A percentile compares a stretch with the other conserved stretches of the same genome.
Conservation (phyloP, 306 rosid genomes). For the Corylus avellana region DNA sequence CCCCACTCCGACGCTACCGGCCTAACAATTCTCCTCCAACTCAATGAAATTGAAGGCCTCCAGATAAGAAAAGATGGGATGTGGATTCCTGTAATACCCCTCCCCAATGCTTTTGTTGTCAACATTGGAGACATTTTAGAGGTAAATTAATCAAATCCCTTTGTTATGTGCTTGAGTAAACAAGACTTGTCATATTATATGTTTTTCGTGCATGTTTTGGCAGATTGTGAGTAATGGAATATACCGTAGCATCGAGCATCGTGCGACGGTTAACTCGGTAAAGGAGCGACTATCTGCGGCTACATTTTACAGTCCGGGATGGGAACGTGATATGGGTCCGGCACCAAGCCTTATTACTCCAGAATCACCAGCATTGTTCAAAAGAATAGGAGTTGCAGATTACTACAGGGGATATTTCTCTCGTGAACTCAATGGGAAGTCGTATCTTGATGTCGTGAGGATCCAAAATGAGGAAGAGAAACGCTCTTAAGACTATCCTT, state of each 20-base stretch:
- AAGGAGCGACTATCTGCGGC: slow-evolving; percentile 40
- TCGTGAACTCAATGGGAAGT: slow-evolving; percentile 7
- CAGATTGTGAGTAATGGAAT: slow-evolving; percentile 36
- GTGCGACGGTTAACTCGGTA: slow-evolving; percentile 20
- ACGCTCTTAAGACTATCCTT: no score
- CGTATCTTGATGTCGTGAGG: neutral
- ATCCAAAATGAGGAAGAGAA: neutral
- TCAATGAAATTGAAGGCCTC: slow-evolving; percentile 40
- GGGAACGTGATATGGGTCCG: slow-evolving; percentile 34
- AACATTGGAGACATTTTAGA: slow-evolving; percentile 42
- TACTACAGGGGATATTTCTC: slow-evolving; percentile 3
- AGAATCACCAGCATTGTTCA: slow-evolving; percentile 29
- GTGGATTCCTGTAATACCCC: slow-evolving; percentile 37
- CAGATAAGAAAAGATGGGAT: slow-evolving; percentile 36
- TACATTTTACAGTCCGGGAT: slow-evolving; percentile 25
- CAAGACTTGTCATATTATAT: no score
- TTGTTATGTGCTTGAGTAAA: no score
- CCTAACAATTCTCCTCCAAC: slow-evolving; percentile 42
- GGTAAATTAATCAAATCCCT: slow-evolving; percentile 7
- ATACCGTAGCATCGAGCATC: slow-evolving; percentile 36
- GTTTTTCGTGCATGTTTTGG: neutral
- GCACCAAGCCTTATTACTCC: slow-evolving; percentile 29
- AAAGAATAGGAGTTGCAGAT: slow-evolving; percentile 23
- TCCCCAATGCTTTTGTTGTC: slow-evolving; percentile 31
- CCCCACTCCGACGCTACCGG: slow-evolving; percentile 29